phyloP scores from a whole-genome alignment of 495 filamentous ascomycete genomes.

The Immersiella caudata region DNA sequence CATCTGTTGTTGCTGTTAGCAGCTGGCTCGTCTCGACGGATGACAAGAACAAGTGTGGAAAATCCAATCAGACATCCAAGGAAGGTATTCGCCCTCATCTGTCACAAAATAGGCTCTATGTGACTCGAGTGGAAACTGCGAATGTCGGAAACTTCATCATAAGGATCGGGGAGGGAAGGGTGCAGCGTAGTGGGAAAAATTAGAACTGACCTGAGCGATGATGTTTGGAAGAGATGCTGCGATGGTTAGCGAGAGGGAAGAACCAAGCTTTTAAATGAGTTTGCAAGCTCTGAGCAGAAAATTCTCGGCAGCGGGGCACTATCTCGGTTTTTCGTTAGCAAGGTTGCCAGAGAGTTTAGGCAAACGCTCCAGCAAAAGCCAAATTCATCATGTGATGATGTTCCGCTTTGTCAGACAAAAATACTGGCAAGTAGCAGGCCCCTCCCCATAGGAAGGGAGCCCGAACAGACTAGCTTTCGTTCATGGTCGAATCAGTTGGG shows the following conservation, averaged over 20 bases:
- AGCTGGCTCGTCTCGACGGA: conserved; percentile 17
- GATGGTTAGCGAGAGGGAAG: conserved; percentile 14
- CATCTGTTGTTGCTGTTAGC: conserved; percentile 28
- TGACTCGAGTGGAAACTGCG: conserved; percentile 72
- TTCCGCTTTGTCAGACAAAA: conserved; percentile 69
- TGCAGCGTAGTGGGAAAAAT: conserved; percentile 15
- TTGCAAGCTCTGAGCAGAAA: conserved; percentile 4
- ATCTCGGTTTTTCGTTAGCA: neutral
- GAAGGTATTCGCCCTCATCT: conserved; percentile 60
- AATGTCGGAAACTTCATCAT: conserved; percentile 62
- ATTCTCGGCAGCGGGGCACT: neutral
- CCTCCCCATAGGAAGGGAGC: conserved; percentile 62
- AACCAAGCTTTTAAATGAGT: neutral
- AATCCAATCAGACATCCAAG: conserved; percentile 66
- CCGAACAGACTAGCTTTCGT: conserved; percentile 70
- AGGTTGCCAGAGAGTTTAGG: conserved; percentile 9
- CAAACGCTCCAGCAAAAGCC: neutral
- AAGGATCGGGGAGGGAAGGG: conserved; percentile 37
- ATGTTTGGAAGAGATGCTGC: neutral
- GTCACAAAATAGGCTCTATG: conserved; percentile 56
- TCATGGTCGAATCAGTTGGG: conserved; percentile 94
- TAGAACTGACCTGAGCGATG: conserved; percentile 27
- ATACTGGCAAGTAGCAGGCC: conserved; percentile 99
- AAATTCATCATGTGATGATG: conserved; percentile 12
- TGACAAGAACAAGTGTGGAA: conserved; percentile 19